Base-by-base conservation (phyloP, 805 yeast genomes). In the Tetrapisispora pingtungensis region DNA sequence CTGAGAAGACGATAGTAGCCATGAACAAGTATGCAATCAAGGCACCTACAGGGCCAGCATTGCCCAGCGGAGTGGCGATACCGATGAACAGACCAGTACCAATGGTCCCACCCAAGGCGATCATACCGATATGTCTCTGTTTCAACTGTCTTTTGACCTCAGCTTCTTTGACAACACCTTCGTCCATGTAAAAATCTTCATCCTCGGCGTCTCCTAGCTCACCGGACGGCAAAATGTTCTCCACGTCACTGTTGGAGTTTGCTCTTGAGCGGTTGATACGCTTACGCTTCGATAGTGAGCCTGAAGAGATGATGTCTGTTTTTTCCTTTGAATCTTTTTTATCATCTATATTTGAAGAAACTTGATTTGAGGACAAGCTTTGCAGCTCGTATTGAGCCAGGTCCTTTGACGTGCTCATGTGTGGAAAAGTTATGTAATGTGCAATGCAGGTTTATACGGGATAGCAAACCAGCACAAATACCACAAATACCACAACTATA, bases 81-180 rank as follows among this genome's bases (percentile, higher is more conserved):
- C 84, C 79, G 40, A 83, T 77, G 68, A 82, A 80, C 34, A 82
- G 68, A 60, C 89, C 89, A 3, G 88, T 81, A 55, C 89, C 89
- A 49, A 83, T 81, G 30, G 88, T 79, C 49, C 88, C 89, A 49
- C 89, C 90, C 18, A 82, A 68, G 39, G 88, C 86, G 53, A 82
- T 76, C 87, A 82, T 81, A 28, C 82, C 71, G 41, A 82, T 73
- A 54, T 81, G 87, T 55, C 90, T 69, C 17, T 79, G 74, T 58
- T 80, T 78, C 46, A 82, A 65, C 40, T 71, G 73, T 58, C 88
- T 68, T 54, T 75, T 73, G 45, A 77, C 80, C 53, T 75, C 72
- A 2, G 69, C 63, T 20, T 66, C 64, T 31, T 56, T 54, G 10
- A 62, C 61, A 19, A 49, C 49, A 1, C 63, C 65, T 35, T 34